A percentile compares a stretch with the other conserved stretches of the same genome.
Evolutionary conservation across 441 rosid genomes (phyloP).

Genomic region (Dalechampia spathulata): DNA sequence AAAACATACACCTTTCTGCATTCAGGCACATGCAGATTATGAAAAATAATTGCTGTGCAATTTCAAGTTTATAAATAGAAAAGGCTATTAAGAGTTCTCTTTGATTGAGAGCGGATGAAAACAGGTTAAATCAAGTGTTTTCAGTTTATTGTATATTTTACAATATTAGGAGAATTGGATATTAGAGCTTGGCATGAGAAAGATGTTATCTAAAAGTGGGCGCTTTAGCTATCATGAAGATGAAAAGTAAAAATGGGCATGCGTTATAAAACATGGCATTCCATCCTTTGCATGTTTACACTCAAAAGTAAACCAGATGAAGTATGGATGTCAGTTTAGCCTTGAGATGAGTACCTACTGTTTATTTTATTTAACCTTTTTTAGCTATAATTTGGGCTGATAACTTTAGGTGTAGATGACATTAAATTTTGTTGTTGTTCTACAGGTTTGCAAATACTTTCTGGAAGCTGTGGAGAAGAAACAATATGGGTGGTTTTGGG

Average conservation of each 20-base stretch:
- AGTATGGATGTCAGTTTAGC: not conserved
- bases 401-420: not conserved
- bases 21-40: not conserved
- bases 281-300: too few relatives aligned
- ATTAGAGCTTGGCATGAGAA: too few relatives aligned
- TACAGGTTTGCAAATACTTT: conserved; percentile 90
- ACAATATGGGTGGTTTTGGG: conserved; percentile 97
- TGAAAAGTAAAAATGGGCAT: too few relatives aligned
- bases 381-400: not conserved
- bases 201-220: too few relatives aligned
- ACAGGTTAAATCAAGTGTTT: too few relatives aligned
- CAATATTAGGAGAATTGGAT: too few relatives aligned
- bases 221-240: too few relatives aligned
- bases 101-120: not conserved
- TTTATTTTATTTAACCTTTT: not conserved
- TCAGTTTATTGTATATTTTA: too few relatives aligned
- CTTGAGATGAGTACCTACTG: not conserved
- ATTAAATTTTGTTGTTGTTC: not conserved
- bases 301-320: too few relatives aligned
- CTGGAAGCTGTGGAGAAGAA: conserved; percentile 88
- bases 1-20: too few relatives aligned
- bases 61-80: not conserved
- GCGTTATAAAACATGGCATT: too few relatives aligned
- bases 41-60: not conserved
- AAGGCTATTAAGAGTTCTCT: not conserved